Base-by-base conservation (phyloP, 805 yeast species). In the Nakazawaea anatomiae region DNA sequence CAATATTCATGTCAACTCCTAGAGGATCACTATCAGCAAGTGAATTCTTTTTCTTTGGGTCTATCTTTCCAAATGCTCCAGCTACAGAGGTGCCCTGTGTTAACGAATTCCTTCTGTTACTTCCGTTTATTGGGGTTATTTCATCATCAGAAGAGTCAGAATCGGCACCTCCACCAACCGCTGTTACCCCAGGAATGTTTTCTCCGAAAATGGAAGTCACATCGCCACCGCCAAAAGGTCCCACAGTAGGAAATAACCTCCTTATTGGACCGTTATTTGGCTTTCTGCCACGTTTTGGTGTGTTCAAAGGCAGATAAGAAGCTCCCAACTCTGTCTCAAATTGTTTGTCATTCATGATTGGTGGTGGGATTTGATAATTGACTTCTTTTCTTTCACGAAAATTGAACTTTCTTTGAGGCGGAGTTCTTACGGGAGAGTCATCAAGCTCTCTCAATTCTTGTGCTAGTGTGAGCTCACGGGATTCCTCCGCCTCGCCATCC, bases 181-280 rank as follows among this genome's bases (percentile, higher is more conserved):
- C 66, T 46, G 71, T 63, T 34, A 67, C 53, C 8, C 79, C 77
- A 4, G 88, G 82, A 28, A 75, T 72, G 52, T 81, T 80, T 44
- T 79, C 76, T 5, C 94, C 91, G 66, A 90, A 89, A 32, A 92
- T 70, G 0, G 97, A 85, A 6, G 83, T 77, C 1, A 89, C 96
- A 63, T 92, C 97, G 54, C 92, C 85, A 27, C 99, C 99, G 31
- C 99, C 99, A 73, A 92, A 92, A 1, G 99, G 99, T 0, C 99
- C 99, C 12, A 90, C 89, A 0, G 97, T 92, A 6, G 97, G 96
- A 61, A 87, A 91, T 39, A 94, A 69, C 40, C 96, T 77, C 60
- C 90, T 77, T 40, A 86, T 64, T 30, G 76, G 79, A 42, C 78
- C 80, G 48, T 72, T 63, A 6, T 68, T 66, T 40, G 75, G 65